Evolutionary conservation across 495 filamentous ascomycete species (phyloP).

Genomic region (Aspergillus panamensis): DNA sequence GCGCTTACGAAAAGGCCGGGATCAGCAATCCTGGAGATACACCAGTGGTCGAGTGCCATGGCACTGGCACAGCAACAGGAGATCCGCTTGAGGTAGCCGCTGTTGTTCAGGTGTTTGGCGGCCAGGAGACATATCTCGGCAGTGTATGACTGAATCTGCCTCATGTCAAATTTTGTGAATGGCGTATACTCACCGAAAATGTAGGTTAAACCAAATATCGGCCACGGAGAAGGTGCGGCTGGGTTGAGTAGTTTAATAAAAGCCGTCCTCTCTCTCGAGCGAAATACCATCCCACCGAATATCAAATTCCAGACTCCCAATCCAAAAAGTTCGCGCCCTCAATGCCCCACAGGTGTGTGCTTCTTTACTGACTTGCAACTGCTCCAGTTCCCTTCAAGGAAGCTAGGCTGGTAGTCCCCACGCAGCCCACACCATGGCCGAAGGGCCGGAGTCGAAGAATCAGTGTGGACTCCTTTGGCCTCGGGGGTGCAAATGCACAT

Average conservation of each 20-base stretch:
- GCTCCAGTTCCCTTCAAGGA: not conserved
- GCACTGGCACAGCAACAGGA: conserved; percentile 36
- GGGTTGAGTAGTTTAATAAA: conserved; percentile 27
- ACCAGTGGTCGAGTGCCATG: conserved; percentile 33
- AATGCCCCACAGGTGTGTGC: not conserved
- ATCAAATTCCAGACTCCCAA: conserved; percentile 16
- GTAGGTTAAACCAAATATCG: not conserved
- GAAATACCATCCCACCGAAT: not conserved
- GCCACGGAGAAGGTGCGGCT: conserved; percentile 7
- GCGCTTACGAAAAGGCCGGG: not conserved
- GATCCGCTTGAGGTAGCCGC: conserved; percentile 44
- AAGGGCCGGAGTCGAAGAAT: not conserved
- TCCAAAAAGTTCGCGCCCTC: not conserved
- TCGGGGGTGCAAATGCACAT: conserved; percentile 3
- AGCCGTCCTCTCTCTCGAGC: not conserved
- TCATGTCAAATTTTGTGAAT: not conserved
- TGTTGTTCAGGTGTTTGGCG: conserved; percentile 40
- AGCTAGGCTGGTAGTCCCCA: not conserved
- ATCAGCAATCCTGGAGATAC: not conserved
- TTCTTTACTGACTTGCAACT: not conserved
- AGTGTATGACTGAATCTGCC: not conserved
- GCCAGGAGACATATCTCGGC: conserved; percentile 17
- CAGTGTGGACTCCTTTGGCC: not conserved
- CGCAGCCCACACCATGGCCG: not conserved
- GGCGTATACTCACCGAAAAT: not conserved